These are phyloP conservation scores for Volvox africanus DNA, from an alignment of 139 green algal genomes.

Conservation along the genomic window DNA sequence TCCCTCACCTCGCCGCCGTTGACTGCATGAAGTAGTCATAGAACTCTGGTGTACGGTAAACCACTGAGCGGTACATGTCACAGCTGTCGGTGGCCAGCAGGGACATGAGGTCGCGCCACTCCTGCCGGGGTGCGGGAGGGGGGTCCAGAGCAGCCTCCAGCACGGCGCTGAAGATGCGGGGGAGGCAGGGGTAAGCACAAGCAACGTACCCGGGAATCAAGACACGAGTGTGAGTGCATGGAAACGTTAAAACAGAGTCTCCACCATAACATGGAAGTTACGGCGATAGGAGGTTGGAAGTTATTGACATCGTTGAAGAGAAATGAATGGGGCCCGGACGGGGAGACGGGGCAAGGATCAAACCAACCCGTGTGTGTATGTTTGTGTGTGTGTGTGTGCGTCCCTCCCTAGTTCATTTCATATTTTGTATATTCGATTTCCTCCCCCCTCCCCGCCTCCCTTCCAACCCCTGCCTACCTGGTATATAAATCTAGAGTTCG, in stretches of 20 bases:
- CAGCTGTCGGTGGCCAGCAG: conserved; percentile 72
- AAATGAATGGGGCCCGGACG: no score
- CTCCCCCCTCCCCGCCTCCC: neutral
- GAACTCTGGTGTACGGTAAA: conserved; percentile 87
- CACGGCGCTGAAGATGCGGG: conserved; percentile 61
- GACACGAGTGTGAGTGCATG: no score
- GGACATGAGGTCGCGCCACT: conserved; percentile 89
- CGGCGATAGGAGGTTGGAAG: no score
- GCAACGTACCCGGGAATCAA: neutral
- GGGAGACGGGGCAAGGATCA: no score
- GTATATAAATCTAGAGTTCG: conserved; percentile 92
- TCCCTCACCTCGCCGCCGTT: conserved; percentile 80
- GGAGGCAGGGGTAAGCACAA: neutral
- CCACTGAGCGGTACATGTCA: conserved; percentile 71
- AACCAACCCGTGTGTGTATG: no score
- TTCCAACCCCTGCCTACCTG: conserved; percentile 32
- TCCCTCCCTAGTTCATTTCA: no score
- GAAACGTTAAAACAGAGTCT: no score
- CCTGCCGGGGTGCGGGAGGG: conserved; percentile 47
- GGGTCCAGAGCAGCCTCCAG: conserved; percentile 76
- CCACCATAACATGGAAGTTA: no score
- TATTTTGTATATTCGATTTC: neutral
- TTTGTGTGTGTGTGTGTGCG: no score
- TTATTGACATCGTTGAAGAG: no score
- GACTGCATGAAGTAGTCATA: conserved; percentile 92